These are phyloP conservation scores for Endocalyx cinctus DNA, from an alignment of 2,329 filamentous ascomycete species.

Conservation along the genomic window DNA sequence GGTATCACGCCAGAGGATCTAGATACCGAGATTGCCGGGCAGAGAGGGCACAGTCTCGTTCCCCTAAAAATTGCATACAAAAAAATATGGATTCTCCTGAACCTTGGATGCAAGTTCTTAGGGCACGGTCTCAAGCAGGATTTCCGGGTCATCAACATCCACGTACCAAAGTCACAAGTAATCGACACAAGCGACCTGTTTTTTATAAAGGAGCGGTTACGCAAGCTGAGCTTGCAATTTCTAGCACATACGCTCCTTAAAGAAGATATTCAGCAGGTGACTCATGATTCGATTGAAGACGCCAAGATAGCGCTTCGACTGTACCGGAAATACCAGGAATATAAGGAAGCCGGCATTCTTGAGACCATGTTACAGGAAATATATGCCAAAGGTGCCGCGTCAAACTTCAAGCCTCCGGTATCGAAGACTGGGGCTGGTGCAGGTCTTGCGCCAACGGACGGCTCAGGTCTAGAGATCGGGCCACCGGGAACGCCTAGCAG, in stretches of 20 bases:
- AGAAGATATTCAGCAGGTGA: constrained; percentile 88
- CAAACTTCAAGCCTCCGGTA: constrained; percentile 56
- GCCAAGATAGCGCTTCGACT: constrained; percentile 85
- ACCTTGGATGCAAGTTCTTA: constrained; percentile 88
- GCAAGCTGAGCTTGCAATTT: constrained; percentile 89
- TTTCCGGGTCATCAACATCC: constrained; percentile 97
- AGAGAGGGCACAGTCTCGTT: constrained; percentile 69
- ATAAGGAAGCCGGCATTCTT: constrained; percentile 76
- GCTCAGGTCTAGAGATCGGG: too few relatives aligned
- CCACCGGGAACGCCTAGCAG: too few relatives aligned
- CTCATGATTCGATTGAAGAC: constrained; percentile 94
- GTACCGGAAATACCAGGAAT: constrained; percentile 87
- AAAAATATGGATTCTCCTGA: constrained; percentile 94
- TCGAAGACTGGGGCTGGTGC: too few relatives aligned
- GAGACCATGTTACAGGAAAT: constrained; percentile 83
- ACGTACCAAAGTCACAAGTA: constrained; percentile 83
- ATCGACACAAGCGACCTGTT: constrained; percentile 94
- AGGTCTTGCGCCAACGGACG: too few relatives aligned
- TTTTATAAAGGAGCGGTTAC: constrained; percentile 71
- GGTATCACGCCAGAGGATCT: constrained; percentile 85
- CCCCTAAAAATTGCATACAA: constrained; percentile 92
- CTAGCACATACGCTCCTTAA: constrained; percentile 87
- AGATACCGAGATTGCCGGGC: constrained; percentile 62
- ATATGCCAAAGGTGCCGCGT: constrained; percentile 61
- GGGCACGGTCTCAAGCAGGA: constrained; percentile 92